Evolutionary conservation across 805 yeast genomes (phyloP), one percentile per base, ranked within the genome.

Genomic region (Candida krabiensis): DNA sequence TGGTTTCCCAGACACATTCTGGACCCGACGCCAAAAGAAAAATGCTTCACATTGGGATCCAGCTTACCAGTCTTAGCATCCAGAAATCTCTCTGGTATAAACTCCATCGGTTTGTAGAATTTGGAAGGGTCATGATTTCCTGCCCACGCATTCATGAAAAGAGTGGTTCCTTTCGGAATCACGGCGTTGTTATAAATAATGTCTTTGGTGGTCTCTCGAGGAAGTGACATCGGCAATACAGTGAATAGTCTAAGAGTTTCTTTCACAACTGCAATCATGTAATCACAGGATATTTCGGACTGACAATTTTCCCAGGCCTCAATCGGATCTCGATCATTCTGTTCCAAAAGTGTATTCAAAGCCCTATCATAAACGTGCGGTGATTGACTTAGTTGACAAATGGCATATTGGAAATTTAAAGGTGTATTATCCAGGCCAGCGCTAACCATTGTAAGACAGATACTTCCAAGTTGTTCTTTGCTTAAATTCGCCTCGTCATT

Each of bases 391-490:
- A 84, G 60, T 27, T 79, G 83, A 1, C 84, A 84, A 47, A 82
- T 53, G 7, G 81, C 67, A 44, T 82, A 79, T 44, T 75, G 73
- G 34, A 83, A 64, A 32, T 77, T 82, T 22, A 83, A 65, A 0
- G 88, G 81, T 0, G 82, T 75, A 45, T 85, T 84, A 53, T 84
- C 91, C 17, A 84, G 61, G 0, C 93, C 93, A 7, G 90, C 93
- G 48, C 88, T 80, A 0, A 84, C 81, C 83, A 83, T 77, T 0
- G 90, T 80, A 28, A 84, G 63, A 52, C 90, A 83, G 5, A 81
- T 69, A 30, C 86, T 76, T 30, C 67, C 66, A 33, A 79, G 53
- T 50, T 82, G 86, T 7, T 58, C 58, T 2, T 46, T 51, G 7
- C 61, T 58, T 9, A 70, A 42, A 18, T 49, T 47, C 19, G 40